phyloP scores from a whole-genome alignment of 148 eudicot genomes.

The Arbutus unedo region DNA sequence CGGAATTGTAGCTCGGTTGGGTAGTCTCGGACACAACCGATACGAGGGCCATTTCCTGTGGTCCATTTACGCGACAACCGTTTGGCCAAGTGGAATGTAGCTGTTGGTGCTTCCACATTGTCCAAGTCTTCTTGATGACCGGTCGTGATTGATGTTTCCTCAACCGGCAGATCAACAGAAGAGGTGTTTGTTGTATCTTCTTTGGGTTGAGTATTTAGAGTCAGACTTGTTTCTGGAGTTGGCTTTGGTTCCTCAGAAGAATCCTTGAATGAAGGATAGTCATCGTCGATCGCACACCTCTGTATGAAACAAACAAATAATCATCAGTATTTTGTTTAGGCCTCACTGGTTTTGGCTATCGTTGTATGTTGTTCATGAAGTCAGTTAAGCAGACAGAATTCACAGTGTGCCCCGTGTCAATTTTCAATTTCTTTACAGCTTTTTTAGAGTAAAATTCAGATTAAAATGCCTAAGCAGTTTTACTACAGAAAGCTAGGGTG shows the following conservation, averaged over 20 bases:
- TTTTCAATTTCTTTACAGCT: background rate
- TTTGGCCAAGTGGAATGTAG: constrained; percentile 36
- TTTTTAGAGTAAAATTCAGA: background rate
- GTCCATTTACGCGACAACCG: constrained; percentile 78
- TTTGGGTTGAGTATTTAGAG: constrained; percentile 15
- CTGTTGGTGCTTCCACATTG: constrained; percentile 19
- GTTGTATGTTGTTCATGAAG: background rate
- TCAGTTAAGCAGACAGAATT: background rate
- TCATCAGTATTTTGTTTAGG: constrained; percentile 6
- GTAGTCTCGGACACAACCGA: constrained; percentile 84
- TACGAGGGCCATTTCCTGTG: constrained; percentile 71
- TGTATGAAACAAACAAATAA: constrained; percentile 21
- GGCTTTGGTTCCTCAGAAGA: constrained; percentile 34
- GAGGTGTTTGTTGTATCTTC: constrained; percentile 3
- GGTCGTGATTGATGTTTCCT: background rate
- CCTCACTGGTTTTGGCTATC: background rate
- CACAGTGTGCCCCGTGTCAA: background rate
- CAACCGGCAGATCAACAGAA: background rate
- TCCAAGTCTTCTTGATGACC: constrained; percentile 12
- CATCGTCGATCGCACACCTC: constrained; percentile 69
- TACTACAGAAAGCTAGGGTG: background rate
- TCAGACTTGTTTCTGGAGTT: constrained; percentile 17
- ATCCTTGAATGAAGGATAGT: constrained; percentile 32
- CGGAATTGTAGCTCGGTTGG: constrained; percentile 72
- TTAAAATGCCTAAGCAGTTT: background rate